Conservation (phyloP, 2,329 filamentous ascomycete species). For the Aspergillus felis region DNA sequence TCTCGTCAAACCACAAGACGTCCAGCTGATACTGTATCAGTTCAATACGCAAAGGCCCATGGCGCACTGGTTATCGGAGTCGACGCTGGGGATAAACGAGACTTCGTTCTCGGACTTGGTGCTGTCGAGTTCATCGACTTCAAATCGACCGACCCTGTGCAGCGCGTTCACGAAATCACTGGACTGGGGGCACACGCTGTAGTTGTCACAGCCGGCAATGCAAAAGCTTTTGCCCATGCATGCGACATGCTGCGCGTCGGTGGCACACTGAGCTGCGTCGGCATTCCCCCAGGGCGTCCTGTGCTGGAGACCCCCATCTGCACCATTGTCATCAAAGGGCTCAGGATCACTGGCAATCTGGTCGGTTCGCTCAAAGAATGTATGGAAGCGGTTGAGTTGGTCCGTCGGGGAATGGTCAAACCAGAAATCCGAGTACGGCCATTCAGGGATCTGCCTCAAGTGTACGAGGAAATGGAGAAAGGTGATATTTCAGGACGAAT, state of each 20-base stretch:
- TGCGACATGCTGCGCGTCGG: constrained; percentile 44
- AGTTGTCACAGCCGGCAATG: constrained; percentile 41
- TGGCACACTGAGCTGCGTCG: constrained; percentile 43
- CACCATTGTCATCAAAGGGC: constrained; percentile 45
- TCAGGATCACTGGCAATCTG: constrained; percentile 43
- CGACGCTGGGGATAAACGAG: constrained; percentile 39
- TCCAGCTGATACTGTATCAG: constrained; percentile 18
- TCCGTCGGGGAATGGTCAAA: constrained; percentile 40
- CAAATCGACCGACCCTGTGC: constrained; percentile 28
- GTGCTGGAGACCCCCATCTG: constrained; percentile 40
- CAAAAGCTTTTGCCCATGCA: constrained; percentile 40
- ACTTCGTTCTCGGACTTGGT: constrained; percentile 39
- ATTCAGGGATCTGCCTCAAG: constrained; percentile 40
- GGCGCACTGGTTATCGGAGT: constrained; percentile 43
- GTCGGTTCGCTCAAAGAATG: constrained; percentile 45
- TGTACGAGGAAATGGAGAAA: constrained; percentile 45
- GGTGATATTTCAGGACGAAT: constrained; percentile 42
- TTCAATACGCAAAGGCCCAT: constrained; percentile 43
- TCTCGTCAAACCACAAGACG: not conserved
- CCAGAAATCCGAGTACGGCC: constrained; percentile 40
- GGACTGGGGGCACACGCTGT: constrained; percentile 40
- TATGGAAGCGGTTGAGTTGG: constrained; percentile 44
- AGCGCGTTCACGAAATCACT: constrained; percentile 36
- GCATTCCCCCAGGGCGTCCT: constrained; percentile 39
- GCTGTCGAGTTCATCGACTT: constrained; percentile 43